Base-by-base conservation (phyloP, 768 basidiomycete genomes). In the Agrocybe praecox region DNA sequence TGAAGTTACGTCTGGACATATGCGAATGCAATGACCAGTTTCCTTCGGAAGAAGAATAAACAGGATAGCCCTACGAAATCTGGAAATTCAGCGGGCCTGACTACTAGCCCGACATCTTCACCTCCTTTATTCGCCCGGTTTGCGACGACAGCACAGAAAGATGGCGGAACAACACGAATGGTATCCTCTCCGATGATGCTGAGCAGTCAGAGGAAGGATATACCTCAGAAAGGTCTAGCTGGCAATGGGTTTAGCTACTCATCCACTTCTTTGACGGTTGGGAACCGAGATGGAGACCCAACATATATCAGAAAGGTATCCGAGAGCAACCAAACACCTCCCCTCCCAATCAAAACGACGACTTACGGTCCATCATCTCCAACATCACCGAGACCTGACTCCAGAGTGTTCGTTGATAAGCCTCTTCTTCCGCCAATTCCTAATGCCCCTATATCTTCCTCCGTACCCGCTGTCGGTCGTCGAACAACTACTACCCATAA, bases 31-130 rank as follows among this genome's bases (percentile, higher is more conserved):
- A 84, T 85, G 83, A 77, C 80, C 62, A 77, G 76, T 67, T 83
- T 85, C 72, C 74, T 84, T 69, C 83, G 80, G 73, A 83, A 73
- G 74, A 82, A 81, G 65, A 57, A 63, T 11, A 81, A 67, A 51
- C 72, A 72, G 34, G 54, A 56, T 45, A n/a, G 56, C 58, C 34
- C 67, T 50, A 46, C 50, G 46, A 52, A 68, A 60, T 42, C 54
- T 24, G 50, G 49, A 11, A 62, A 59, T 42, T 59, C 58, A 45
- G 51, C 52, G 19, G n/a, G 66, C 62, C 12, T 71, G 63, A n/a
- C 57, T 12, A n/a, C 57, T 12, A 43, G 46, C 43, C 48, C 63
- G n/a, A 32, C 52, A 21, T 49, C 73, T 11, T 64, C 70, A 7
- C 69, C 80, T 17, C 80, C 80, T 1, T 62, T 83, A 58, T 74